Evolutionary conservation across 331 rosid genomes (phyloP), one percentile per base, ranked within the genome.

Genomic region (Pyrus hybrid): DNA sequence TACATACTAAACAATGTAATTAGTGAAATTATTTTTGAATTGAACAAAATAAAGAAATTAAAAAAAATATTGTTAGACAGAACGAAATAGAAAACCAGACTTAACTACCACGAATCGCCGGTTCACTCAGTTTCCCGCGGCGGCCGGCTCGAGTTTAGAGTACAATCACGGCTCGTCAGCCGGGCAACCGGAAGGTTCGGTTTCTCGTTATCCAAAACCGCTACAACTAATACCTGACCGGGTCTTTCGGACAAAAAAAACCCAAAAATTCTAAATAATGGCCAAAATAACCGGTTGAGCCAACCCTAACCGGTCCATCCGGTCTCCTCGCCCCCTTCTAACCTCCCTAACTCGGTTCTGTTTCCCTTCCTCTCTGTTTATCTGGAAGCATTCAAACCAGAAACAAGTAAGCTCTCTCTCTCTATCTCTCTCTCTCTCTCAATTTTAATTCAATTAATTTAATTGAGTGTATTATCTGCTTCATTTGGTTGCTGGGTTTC

Each of bases 281-380:
- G 57, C 35, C 67, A 80, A 60, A 73, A 35, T 75, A 88, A 88
- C 83, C 90, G 84, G 83, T 45, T 54, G 47, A 32, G 23, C 35
- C 75, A 71, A 71, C 93, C 90, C 88, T 84, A 80, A 87, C 91
- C 91, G 96, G 93, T 84, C 80, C 87, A 58, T 81, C 82, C 89
- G 80, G 95, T 89, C 60, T 18, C 53, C 67, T 7, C 67, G 23
- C 33, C 16, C 43, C 53, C 76, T 63, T 28, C 20, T 14, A 63
- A 65, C 65, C 13, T 22, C n/a, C 73, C 76, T 54, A 81, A 81
- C 88, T 85, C 92, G 97, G 92, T 87, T 90, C 72, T 82, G 68
- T 65, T 57, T 32, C 74, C 33, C 56, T 56, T 70, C 43, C 78
- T 63, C 80, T 65, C 73, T 14, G 43, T 73, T 65, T 49, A 53